Evolutionary conservation across 768 basidiomycete genomes (phyloP), one percentile per base, ranked within the genome.

Genomic region (Neoboletus subvelutipes): DNA sequence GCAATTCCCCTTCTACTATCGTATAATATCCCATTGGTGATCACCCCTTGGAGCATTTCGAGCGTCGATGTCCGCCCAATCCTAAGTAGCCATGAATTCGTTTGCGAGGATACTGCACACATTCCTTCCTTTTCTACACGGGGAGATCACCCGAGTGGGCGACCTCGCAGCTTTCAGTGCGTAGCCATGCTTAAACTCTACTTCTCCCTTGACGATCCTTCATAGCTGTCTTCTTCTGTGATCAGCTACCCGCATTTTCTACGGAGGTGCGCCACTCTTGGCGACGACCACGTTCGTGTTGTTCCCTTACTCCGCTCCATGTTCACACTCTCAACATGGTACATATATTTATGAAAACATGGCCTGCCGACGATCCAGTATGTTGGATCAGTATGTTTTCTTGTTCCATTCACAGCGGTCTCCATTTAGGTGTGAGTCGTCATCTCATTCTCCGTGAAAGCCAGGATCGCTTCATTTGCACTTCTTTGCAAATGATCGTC

Each of bases 241-340:
- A 83, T 48, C 80, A 79, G 56, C 37, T 72, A 40, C 65, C 82
- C 39, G 84, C 83, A 0, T 59, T 83, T 5, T 46, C 59, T 1
- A 50, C 56, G 29, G 83, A 84, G 56, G 68, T 79, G 8, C 71
- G 75, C 22, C 66, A 73, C 15, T 78, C 77, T 66, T 83, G 83
- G 82, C 59, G 46, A 10, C 58, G 60, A 53, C 51, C 64, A 2
- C 66, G 61, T 7, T 69, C 1, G 65, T 69, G 18, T 63, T 80
- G 4, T 80, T 80, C 67, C 77, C 79, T 11, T 81, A 80, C 51
- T 24, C 75, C n/a, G 59, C 71, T 7, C 55, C 80, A 7, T 13
- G 73, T 75, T 7, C 78, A 77, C 36, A 61, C 76, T 12, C 75
- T 78, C 13, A 68, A 75, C 34, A 54, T 75, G 29, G 45, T 71